Conservation (phyloP, 1,284 basidiomycete species). For the Cryptococcus depauperatus region DNA sequence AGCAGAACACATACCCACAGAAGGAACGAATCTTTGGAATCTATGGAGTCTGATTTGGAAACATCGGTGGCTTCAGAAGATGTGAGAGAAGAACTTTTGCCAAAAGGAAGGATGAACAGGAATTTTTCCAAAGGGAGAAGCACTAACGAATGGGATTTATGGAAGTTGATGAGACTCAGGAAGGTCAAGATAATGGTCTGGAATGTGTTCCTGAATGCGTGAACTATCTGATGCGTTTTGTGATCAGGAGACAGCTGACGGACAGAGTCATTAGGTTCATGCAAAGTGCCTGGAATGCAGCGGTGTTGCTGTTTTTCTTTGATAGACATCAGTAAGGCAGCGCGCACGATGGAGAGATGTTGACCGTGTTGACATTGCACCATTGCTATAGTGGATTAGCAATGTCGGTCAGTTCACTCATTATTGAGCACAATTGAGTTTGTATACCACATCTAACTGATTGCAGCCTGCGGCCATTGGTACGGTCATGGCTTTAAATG, state of each 20-base stretch:
- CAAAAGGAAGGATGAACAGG: conserved; percentile 8
- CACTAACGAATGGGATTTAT: conserved; percentile 29
- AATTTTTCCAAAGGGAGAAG: conserved; percentile 3
- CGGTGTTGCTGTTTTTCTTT: conserved; percentile 39
- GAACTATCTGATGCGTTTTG: conserved; percentile 6
- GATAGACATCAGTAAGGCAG: conserved; percentile 32
- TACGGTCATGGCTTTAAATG: conserved; percentile 37
- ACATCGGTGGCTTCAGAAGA: conserved; percentile 14
- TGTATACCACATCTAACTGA: not conserved
- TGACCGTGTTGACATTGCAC: conserved; percentile 7
- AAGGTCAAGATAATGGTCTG: conserved; percentile 28
- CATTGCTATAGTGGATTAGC: conserved; percentile 26
- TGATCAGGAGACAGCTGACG: not conserved
- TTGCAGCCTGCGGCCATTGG: conserved; percentile 34
- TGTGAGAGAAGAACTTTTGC: conserved; percentile 12
- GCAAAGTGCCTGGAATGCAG: conserved; percentile 35
- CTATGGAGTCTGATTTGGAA: conserved; percentile 10
- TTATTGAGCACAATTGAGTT: not conserved
- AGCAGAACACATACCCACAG: conserved; percentile 4
- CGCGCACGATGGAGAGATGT: not conserved
- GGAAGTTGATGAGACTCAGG: conserved; percentile 29
- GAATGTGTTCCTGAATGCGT: conserved; percentile 38
- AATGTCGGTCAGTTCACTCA: conserved; percentile 25
- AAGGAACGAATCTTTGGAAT: conserved; percentile 6
- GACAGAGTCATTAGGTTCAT: conserved; percentile 24